phyloP scores from a whole-genome alignment of 1,284 basidiomycete species.

The Bjerkandera adusta region DNA sequence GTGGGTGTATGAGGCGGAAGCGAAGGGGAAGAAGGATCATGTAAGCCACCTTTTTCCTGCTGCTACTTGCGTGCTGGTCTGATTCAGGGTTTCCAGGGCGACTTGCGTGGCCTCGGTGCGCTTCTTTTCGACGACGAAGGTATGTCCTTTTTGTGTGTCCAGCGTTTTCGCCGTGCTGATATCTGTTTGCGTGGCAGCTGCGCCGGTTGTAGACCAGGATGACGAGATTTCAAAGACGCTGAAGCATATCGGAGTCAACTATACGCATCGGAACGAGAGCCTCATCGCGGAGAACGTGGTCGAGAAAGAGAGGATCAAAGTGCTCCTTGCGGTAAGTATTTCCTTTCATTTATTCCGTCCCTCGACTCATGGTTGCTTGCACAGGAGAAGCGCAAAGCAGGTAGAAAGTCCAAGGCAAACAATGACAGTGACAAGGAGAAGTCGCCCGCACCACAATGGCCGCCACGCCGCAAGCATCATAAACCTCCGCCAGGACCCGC shows the following conservation, averaged over 20 bases:
- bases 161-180: not conserved
- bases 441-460: constrained; percentile 57
- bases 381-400: constrained; percentile 29
- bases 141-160: constrained; percentile 14
- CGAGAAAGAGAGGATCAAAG: constrained; percentile 58
- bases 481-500: constrained; percentile 44
- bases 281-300: constrained; percentile 65
- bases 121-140: constrained; percentile 69
- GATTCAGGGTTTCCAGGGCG: constrained; percentile 35
- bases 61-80: not conserved
- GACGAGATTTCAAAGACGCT: constrained; percentile 56
- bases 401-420: constrained; percentile 12
- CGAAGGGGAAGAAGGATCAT: constrained; percentile 50
- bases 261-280: constrained; percentile 73
- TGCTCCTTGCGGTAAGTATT: constrained; percentile 48
- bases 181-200: too few species aligned
- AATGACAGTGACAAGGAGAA: constrained; percentile 8
- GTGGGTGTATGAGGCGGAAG: constrained; percentile 50
- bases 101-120: constrained; percentile 59
- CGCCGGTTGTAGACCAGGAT: constrained; percentile 30
- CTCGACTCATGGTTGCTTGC: not conserved
- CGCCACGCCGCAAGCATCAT: constrained; percentile 60
- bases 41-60: constrained; percentile 30
- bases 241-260: constrained; percentile 58
- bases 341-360: not conserved